Percentiles rank a stretch among this genome's conserved stretches.
phyloP scores from a whole-genome alignment of 108 stramenopile species.

The Craspedostauros australis region DNA sequence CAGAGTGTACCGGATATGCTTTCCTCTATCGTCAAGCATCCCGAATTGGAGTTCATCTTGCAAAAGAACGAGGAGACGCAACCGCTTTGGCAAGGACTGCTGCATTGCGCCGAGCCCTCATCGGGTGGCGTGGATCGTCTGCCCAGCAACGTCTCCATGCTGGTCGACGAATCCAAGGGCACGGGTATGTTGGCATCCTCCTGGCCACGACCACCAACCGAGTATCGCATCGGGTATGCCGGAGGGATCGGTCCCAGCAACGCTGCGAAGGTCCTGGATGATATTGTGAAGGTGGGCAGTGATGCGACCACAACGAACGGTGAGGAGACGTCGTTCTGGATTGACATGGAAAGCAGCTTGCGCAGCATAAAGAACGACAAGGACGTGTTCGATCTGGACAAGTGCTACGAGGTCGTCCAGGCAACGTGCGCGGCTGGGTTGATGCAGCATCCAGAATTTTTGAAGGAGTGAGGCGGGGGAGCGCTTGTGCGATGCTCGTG shows the following conservation, averaged over 20 bases:
- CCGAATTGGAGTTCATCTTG: constrained; percentile 82
- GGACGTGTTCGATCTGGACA: constrained; percentile 76
- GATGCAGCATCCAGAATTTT: constrained; percentile 32
- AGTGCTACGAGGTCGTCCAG: constrained; percentile 65
- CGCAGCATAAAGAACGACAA: constrained; percentile 52
- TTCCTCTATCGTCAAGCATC: constrained; percentile 27
- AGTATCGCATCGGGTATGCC: constrained; percentile 65
- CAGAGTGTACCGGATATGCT: constrained; percentile 44
- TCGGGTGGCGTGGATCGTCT: constrained; percentile 6
- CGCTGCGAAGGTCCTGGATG: constrained; percentile 44
- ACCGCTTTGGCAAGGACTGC: constrained; percentile 71
- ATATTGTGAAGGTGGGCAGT: constrained; percentile 35
- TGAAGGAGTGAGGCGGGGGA: too few relatives aligned
- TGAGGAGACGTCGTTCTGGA: constrained; percentile 49
- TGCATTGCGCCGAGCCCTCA: constrained; percentile 3
- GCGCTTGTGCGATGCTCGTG: too few relatives aligned
- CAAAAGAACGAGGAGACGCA: constrained; percentile 89
- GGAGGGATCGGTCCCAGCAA: constrained; percentile 88
- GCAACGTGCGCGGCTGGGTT: constrained; percentile 44
- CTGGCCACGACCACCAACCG: constrained; percentile 33
- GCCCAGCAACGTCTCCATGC: constrained; percentile 64
- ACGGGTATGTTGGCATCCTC: constrained; percentile 52
- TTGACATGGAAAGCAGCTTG: constrained; percentile 87
- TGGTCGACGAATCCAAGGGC: constrained; percentile 82
- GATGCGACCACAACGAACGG: background rate